A percentile compares a stretch with the other conserved stretches of the same genome.
Conservation (phyloP, 768 basidiomycete genomes). For the Kwoniella dendrophila region DNA sequence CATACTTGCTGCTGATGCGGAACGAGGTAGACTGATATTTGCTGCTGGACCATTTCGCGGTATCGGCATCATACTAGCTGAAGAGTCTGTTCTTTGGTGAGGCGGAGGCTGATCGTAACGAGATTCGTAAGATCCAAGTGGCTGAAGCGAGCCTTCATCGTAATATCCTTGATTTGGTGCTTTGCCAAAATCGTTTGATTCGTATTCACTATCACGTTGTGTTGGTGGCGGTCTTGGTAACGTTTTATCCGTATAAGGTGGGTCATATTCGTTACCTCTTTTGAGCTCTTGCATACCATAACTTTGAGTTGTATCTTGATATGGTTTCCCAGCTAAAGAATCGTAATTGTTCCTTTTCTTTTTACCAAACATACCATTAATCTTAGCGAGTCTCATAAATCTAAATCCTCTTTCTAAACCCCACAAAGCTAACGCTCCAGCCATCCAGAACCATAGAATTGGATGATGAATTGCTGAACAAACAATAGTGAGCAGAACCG, state of each 20-base stretch:
- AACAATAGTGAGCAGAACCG: constrained; percentile 67
- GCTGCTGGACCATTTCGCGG: constrained; percentile 6
- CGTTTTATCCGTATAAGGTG: constrained; percentile 30
- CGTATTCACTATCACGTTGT: not conserved
- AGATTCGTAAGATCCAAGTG: constrained; percentile 38
- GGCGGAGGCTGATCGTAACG: constrained; percentile 21
- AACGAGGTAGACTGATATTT: constrained; percentile 3
- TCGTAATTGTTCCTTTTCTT: not conserved
- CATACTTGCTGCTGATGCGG: constrained; percentile 9
- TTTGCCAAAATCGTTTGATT: constrained; percentile 23
- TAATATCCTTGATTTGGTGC: constrained; percentile 28
- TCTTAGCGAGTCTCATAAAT: constrained; percentile 62
- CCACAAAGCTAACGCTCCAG: constrained; percentile 68
- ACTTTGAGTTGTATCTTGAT: constrained; percentile 11
- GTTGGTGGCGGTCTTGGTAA: constrained; percentile 28
- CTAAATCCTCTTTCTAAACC: constrained; percentile 66
- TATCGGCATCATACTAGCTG: constrained; percentile 8
- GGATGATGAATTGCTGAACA: constrained; percentile 71
- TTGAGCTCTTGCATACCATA: constrained; percentile 33
- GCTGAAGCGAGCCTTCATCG: constrained; percentile 46
- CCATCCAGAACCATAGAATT: constrained; percentile 69
- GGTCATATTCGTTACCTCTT: constrained; percentile 8
- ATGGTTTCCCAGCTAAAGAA: constrained; percentile 36
- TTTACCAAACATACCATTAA: constrained; percentile 63
- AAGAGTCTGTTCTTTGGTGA: constrained; percentile 8